Evolutionary conservation across 352 stramenopile species (phyloP).

Genomic region (Phytophthora ramorum): DNA sequence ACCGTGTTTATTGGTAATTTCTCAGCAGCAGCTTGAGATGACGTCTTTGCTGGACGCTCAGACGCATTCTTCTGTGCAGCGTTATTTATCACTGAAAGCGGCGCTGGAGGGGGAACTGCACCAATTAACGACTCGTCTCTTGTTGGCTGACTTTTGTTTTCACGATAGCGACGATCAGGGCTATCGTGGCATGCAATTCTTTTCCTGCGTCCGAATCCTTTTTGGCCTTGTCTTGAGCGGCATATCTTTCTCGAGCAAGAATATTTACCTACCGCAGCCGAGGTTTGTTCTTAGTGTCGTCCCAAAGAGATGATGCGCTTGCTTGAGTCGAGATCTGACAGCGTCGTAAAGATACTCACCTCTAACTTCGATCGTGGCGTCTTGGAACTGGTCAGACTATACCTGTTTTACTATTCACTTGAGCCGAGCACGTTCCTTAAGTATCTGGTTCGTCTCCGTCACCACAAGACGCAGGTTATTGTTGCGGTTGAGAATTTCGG

Average conservation of each 20-base stretch:
- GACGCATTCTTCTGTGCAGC: no score
- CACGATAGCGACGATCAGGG: no score
- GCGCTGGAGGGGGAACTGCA: background rate
- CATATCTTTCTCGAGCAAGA: no score
- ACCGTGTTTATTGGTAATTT: background rate
- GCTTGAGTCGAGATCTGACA: background rate
- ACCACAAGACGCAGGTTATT: constrained; percentile 2
- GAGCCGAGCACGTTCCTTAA: background rate
- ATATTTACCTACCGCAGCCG: background rate
- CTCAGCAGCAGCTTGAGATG: background rate
- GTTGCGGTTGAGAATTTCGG: background rate
- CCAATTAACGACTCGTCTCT: background rate
- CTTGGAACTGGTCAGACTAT: background rate
- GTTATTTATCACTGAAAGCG: no score
- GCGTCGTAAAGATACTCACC: constrained; percentile 1
- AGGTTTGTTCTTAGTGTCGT: background rate
- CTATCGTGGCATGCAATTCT: no score
- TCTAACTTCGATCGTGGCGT: background rate
- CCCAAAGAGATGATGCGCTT: background rate
- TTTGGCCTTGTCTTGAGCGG: background rate
- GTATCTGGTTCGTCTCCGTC: background rate
- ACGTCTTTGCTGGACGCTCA: no score
- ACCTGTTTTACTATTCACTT: background rate
- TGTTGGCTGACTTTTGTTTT: background rate
- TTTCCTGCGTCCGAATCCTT: no score